A percentile compares a stretch with the other conserved stretches of the same genome.
phyloP scores from a whole-genome alignment of 129 eudicot genomes.

The Tagetes erecta region DNA sequence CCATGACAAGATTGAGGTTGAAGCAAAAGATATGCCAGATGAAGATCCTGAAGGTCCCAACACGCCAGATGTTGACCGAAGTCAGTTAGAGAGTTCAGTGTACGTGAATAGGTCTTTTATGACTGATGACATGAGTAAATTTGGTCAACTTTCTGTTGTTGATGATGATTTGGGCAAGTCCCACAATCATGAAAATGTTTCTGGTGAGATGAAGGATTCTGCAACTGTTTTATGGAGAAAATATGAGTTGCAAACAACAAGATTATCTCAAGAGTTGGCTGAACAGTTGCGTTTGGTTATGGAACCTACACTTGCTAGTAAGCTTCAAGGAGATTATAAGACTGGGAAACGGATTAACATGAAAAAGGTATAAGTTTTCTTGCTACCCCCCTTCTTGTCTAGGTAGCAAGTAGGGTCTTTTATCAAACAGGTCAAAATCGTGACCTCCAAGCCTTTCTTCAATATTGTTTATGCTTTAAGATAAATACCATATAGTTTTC shows the following conservation, averaged over 20 bases:
- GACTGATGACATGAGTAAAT: constrained; percentile 44
- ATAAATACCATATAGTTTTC: neutral
- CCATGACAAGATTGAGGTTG: constrained; percentile 33
- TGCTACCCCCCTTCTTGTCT: neutral
- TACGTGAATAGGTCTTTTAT: constrained; percentile 48
- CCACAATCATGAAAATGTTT: constrained; percentile 39
- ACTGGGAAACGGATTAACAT: constrained; percentile 96
- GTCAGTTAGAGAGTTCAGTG: constrained; percentile 49
- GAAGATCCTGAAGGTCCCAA: constrained; percentile 38
- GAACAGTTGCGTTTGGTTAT: constrained; percentile 92
- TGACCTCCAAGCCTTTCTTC: neutral
- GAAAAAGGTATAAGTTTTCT: constrained; percentile 64
- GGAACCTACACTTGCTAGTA: constrained; percentile 99
- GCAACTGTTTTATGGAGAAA: constrained; percentile 82
- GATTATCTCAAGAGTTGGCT: constrained; percentile 91
- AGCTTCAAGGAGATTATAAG: constrained; percentile 92
- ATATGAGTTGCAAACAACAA: constrained; percentile 68
- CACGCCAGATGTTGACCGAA: constrained; percentile 16
- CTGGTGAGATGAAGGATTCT: constrained; percentile 46
- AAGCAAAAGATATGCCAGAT: constrained; percentile 38
- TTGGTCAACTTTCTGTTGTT: constrained; percentile 37
- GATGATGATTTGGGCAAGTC: constrained; percentile 55
- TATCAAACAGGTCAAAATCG: neutral
- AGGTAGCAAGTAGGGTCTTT: neutral
- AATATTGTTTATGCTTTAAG: neutral